Percentiles rank a stretch among this genome's conserved stretches.
Evolutionary conservation across 1,284 basidiomycete species (phyloP).

Genomic region (Cryptococcus sp.): DNA sequence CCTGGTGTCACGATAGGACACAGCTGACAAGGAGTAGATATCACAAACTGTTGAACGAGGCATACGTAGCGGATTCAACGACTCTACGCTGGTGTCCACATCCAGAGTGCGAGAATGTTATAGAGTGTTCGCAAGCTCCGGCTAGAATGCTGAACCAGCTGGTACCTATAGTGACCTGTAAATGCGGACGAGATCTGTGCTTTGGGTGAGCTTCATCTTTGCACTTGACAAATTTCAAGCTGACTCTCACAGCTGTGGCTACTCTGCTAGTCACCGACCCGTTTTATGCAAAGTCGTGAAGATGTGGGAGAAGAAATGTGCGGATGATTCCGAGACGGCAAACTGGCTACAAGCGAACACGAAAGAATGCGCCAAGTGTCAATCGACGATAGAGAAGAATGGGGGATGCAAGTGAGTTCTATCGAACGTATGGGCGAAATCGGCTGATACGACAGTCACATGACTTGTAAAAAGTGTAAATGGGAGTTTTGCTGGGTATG

Average conservation of each 20-base stretch:
- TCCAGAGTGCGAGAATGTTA: constrained; percentile 68
- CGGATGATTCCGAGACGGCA: constrained; percentile 94
- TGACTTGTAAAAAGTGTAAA: constrained; percentile 99
- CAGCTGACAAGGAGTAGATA: constrained; percentile 56
- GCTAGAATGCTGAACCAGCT: constrained; percentile 50
- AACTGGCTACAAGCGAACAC: constrained; percentile 99
- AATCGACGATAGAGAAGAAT: constrained; percentile 98
- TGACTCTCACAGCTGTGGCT: constrained; percentile 54
- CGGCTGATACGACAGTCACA: constrained; percentile 61
- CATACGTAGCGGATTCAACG: constrained; percentile 81
- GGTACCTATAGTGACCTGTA: constrained; percentile 46
- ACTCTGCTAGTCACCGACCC: constrained; percentile 83
- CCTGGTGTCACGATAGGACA: neutral
- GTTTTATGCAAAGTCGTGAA: constrained; percentile 82
- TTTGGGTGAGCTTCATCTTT: constrained; percentile 58
- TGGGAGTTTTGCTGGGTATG: constrained; percentile 68
- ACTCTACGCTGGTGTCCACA: constrained; percentile 87
- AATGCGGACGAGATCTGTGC: constrained; percentile 70
- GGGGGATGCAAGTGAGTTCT: constrained; percentile 93
- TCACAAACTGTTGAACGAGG: constrained; percentile 77
- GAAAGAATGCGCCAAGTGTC: constrained; percentile 92
- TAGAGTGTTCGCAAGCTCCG: constrained; percentile 77
- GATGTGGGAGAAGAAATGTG: constrained; percentile 96
- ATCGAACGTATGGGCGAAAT: neutral
- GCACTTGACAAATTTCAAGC: neutral